Conservation (phyloP, 495 filamentous ascomycete species). For the Opeltia flavorubescens region DNA sequence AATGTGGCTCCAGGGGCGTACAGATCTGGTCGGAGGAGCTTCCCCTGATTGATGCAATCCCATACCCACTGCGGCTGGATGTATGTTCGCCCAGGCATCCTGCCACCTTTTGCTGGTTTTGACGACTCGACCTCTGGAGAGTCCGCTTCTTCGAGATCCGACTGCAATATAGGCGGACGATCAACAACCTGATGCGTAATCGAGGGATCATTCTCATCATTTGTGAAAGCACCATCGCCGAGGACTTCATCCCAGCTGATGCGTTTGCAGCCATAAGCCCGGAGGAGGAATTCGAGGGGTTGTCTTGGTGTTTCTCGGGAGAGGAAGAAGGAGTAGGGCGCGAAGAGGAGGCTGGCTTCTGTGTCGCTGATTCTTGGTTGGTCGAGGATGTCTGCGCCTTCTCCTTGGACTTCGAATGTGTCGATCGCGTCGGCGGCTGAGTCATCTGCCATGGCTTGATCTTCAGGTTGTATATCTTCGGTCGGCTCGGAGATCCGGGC, state of each 20-base stretch:
- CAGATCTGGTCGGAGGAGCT: constrained; percentile 70
- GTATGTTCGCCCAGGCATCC: constrained; percentile 80
- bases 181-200: constrained; percentile 98
- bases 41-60: constrained; percentile 86
- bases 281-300: constrained; percentile 84
- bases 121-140: constrained; percentile 50
- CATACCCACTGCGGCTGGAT: constrained; percentile 97
- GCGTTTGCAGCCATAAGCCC: constrained; percentile 88
- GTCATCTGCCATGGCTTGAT: constrained; percentile 33
- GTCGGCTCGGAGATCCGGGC: constrained; percentile 23
- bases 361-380: constrained; percentile 56
- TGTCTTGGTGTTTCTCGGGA: constrained; percentile 87
- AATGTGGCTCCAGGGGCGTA: constrained; percentile 82
- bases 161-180: constrained; percentile 61
- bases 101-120: constrained; percentile 11
- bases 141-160: constrained; percentile 49
- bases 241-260: constrained; percentile 85
- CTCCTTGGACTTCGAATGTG: constrained; percentile 66
- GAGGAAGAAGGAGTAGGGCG: constrained; percentile 77
- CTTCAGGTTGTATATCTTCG: constrained; percentile 23
- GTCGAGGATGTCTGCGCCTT: constrained; percentile 69
- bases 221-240: constrained; percentile 83
- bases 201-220: constrained; percentile 66
- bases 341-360: constrained; percentile 54
- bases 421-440: constrained; percentile 55